A percentile compares a stretch with the other conserved stretches of the same genome.
Conservation (phyloP, 2,329 filamentous ascomycete species). For the Delphinella strobiligena region DNA sequence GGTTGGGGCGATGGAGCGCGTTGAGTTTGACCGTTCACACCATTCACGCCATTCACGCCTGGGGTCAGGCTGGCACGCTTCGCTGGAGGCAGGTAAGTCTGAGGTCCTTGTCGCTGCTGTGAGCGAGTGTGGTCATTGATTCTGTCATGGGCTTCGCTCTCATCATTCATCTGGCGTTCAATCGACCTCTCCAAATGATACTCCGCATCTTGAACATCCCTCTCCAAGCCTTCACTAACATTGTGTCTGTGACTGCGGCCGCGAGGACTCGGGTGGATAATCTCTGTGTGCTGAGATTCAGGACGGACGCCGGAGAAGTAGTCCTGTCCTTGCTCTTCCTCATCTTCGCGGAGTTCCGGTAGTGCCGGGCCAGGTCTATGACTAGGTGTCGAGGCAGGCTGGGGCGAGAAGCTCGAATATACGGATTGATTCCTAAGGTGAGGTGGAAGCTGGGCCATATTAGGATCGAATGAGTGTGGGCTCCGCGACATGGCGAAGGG, state of each 20-base stretch:
- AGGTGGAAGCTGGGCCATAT: slow-evolving; percentile 6
- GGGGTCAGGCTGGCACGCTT: slow-evolving; percentile 1
- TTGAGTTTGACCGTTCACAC: slow-evolving; percentile 1
- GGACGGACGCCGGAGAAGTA: slow-evolving; percentile 9
- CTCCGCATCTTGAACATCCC: slow-evolving; percentile 74
- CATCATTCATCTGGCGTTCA: slow-evolving; percentile 52
- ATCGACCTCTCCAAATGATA: slow-evolving; percentile 44
- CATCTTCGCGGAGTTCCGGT: slow-evolving; percentile 62
- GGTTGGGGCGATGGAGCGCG: no score
- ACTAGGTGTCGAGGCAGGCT: slow-evolving; percentile 34
- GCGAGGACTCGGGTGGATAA: slow-evolving; percentile 49
- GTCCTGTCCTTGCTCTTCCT: slow-evolving; percentile 42
- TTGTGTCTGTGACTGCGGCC: slow-evolving; percentile 50
- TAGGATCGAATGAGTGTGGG: neutral
- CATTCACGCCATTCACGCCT: slow-evolving; percentile 1
- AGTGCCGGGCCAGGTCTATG: slow-evolving; percentile 36
- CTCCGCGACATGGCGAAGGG: slow-evolving; percentile 3
- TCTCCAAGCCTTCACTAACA: slow-evolving; percentile 65
- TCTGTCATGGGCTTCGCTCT: slow-evolving; percentile 45
- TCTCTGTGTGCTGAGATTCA: slow-evolving; percentile 41
- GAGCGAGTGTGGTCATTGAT: neutral
- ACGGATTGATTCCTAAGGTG: slow-evolving; percentile 11
- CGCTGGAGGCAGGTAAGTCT: slow-evolving; percentile 3
- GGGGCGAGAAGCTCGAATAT: slow-evolving; percentile 13
- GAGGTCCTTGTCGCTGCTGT: neutral